phyloP scores from a whole-genome alignment of 768 basidiomycete genomes.

The Boletus vinaceobasis region DNA sequence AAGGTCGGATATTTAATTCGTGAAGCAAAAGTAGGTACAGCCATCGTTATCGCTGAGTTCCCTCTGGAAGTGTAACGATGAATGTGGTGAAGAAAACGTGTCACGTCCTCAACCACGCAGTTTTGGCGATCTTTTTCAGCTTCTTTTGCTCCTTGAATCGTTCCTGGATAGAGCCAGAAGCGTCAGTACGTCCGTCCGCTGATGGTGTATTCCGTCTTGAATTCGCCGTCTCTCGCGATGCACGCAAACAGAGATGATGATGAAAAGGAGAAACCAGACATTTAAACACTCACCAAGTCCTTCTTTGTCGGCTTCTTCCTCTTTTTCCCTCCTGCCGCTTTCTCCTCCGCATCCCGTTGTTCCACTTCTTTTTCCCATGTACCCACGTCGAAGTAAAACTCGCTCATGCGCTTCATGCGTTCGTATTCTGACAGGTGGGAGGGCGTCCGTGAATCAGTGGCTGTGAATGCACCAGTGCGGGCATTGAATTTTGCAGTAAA shows the following conservation, averaged over 20 bases:
- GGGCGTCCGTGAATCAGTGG: slow-evolving; percentile 65
- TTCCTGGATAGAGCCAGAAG: slow-evolving; percentile 46
- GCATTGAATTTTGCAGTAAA: slow-evolving; percentile 76
- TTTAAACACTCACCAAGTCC: slow-evolving; percentile 60
- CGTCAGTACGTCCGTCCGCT: slow-evolving; percentile 26
- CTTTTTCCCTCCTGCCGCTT: slow-evolving; percentile 62
- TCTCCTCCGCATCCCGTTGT: slow-evolving; percentile 41
- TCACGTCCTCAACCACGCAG: slow-evolving; percentile 75
- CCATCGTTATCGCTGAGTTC: neutral
- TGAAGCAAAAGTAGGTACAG: slow-evolving; percentile 3
- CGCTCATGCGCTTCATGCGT: slow-evolving; percentile 75
- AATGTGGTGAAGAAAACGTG: neutral
- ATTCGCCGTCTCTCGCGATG: slow-evolving; percentile 19
- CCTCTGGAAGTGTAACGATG: neutral
- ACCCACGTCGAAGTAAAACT: slow-evolving; percentile 83
- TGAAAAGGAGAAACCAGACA: slow-evolving; percentile 12
- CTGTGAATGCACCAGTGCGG: slow-evolving; percentile 73
- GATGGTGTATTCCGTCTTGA: slow-evolving; percentile 17
- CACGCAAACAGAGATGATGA: slow-evolving; percentile 15
- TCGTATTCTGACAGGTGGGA: slow-evolving; percentile 77
- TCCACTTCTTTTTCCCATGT: slow-evolving; percentile 75
- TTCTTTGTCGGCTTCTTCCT: slow-evolving; percentile 78
- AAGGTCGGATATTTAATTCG: neutral
- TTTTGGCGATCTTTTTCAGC: slow-evolving; percentile 82
- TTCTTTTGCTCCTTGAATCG: slow-evolving; percentile 81